Evolutionary conservation across 768 basidiomycete species (phyloP).

Genomic region (Leccinum olivaceopallidum): DNA sequence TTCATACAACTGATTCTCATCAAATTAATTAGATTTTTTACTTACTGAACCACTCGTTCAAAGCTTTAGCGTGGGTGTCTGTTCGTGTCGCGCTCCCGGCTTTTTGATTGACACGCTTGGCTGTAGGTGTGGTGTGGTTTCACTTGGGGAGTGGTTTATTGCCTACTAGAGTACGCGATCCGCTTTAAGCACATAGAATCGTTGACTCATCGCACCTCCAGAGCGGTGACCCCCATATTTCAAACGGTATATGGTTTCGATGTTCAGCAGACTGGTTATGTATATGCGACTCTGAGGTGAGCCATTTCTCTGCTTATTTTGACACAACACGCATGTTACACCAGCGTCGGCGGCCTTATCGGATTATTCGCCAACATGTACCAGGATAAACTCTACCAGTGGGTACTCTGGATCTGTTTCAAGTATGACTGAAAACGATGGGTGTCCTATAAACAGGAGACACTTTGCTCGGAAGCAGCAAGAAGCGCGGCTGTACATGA

Average conservation of each 20-base stretch:
- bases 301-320: slow-evolving; percentile 16
- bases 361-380: slow-evolving; percentile 46
- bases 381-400: slow-evolving; percentile 55
- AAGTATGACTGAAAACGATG: slow-evolving; percentile 12
- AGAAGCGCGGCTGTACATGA: slow-evolving; percentile 60
- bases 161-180: slow-evolving; percentile 52
- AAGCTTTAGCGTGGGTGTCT: slow-evolving; percentile 60
- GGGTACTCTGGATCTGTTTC: neutral
- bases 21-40: slow-evolving; percentile 23
- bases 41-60: slow-evolving; percentile 66
- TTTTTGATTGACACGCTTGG: neutral
- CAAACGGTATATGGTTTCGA: slow-evolving; percentile 57
- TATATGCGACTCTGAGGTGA: slow-evolving; percentile 55
- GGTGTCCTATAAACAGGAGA: slow-evolving; percentile 25
- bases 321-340: slow-evolving; percentile 2
- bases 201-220: slow-evolving; percentile 17
- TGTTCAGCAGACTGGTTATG: slow-evolving; percentile 56
- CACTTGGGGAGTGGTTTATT: slow-evolving; percentile 74
- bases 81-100: neutral
- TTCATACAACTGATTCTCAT: slow-evolving; percentile 3
- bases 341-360: slow-evolving; percentile 52
- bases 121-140: slow-evolving; percentile 64
- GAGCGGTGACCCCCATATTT: slow-evolving; percentile 60
- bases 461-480: slow-evolving; percentile 32
- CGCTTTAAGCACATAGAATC: neutral